phyloP scores from a whole-genome alignment of 1,284 basidiomycete genomes.

The Marasmius oreades region DNA sequence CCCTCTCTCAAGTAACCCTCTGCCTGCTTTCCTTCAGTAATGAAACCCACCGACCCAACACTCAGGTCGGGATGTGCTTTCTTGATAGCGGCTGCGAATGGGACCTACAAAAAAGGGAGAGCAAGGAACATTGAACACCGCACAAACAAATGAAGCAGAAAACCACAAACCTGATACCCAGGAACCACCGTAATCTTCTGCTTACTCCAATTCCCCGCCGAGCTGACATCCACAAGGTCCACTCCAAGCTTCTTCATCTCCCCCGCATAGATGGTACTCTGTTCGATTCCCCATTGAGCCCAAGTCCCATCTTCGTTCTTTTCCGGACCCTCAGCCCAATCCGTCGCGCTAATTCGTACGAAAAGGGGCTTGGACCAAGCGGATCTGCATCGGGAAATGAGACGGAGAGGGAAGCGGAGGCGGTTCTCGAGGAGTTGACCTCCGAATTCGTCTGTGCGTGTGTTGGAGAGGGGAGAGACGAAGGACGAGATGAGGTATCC shows the following conservation, averaged over 20 bases:
- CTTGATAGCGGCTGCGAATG: constrained; percentile 70
- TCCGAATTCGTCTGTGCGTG: constrained; percentile 69
- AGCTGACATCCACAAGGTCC: constrained; percentile 70
- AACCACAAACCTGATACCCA: constrained; percentile 58
- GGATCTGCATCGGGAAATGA: constrained; percentile 50
- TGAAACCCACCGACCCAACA: constrained; percentile 71
- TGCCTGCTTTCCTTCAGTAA: constrained; percentile 62
- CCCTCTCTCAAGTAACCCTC: constrained; percentile 64
- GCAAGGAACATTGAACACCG: not conserved
- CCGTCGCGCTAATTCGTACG: constrained; percentile 69
- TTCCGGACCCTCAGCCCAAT: constrained; percentile 77
- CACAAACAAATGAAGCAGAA: not conserved
- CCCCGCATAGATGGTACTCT: constrained; percentile 58
- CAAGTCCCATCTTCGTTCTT: constrained; percentile 52
- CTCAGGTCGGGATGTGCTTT: constrained; percentile 51
- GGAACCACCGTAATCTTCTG: constrained; percentile 59
- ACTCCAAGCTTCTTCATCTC: constrained; percentile 61
- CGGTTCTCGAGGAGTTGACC: constrained; percentile 70
- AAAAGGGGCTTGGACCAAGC: constrained; percentile 72
- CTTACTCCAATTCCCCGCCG: constrained; percentile 63
- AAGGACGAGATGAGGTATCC: constrained; percentile 37
- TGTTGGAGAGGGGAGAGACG: constrained; percentile 69
- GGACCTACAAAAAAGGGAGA: constrained; percentile 41
- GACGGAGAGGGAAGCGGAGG: constrained; percentile 60
- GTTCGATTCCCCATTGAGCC: constrained; percentile 76